These are phyloP conservation scores for Meripilus lineatus DNA, from an alignment of 1,284 basidiomycete genomes.

Conservation along the genomic window DNA sequence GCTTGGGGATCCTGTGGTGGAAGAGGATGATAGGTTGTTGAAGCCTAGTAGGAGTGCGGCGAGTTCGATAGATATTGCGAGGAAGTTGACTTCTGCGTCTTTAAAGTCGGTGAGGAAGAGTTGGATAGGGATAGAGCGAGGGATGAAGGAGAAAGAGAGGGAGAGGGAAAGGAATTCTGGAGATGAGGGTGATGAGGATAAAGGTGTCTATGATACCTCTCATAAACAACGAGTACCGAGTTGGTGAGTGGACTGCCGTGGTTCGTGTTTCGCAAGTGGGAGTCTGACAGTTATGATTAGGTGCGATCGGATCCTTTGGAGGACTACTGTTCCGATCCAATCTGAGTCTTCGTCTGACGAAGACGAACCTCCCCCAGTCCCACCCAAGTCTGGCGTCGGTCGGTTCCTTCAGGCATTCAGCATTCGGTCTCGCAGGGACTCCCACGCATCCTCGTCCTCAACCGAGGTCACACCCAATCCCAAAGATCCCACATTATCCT, in stretches of 20 bases:
- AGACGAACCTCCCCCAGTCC: constrained; percentile 23
- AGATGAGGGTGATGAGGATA: constrained; percentile 38
- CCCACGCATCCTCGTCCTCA: constrained; percentile 24
- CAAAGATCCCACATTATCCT: not conserved
- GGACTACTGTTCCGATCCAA: constrained; percentile 55
- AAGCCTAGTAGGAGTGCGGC: not conserved
- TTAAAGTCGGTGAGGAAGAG: not conserved
- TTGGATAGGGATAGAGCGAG: not conserved
- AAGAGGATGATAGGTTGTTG: not conserved
- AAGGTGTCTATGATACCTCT: constrained; percentile 73
- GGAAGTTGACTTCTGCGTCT: no score
- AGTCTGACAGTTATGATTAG: constrained; percentile 27
- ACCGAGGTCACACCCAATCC: constrained; percentile 6
- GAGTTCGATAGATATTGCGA: no score
- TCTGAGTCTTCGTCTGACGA: constrained; percentile 33
- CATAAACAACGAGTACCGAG: constrained; percentile 78
- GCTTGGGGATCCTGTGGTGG: not conserved
- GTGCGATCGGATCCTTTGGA: constrained; percentile 80
- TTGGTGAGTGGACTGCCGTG: constrained; percentile 43
- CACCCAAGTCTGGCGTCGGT: constrained; percentile 41
- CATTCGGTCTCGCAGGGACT: constrained; percentile 37
- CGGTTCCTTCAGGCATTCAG: constrained; percentile 53
- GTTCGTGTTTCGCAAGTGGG: not conserved
- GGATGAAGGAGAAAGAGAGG: constrained; percentile 1
- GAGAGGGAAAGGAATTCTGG: constrained; percentile 28